Percentiles rank a stretch among this genome's conserved stretches.
phyloP scores from a whole-genome alignment of 129 eudicot species.

The Scalesia atractyloides region DNA sequence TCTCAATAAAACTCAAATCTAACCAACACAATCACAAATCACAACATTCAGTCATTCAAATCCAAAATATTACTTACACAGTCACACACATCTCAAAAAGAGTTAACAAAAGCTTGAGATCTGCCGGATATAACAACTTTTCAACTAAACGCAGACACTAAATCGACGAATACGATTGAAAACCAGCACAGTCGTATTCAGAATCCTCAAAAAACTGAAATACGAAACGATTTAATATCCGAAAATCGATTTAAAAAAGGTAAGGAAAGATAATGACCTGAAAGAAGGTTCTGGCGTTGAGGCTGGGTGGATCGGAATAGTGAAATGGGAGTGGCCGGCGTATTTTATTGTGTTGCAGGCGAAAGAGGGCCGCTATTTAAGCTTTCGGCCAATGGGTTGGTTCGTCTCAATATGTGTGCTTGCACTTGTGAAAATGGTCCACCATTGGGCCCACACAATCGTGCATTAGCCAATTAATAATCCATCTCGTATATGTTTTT shows the following conservation, averaged over 20 bases:
- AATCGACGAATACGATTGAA: not conserved
- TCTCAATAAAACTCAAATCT: not conserved
- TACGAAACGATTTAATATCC: not conserved
- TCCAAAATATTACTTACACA: too few relatives aligned
- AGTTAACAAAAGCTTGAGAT: not conserved
- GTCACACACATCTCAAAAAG: not conserved
- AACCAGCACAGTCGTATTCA: not conserved
- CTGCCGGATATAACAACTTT: not conserved
- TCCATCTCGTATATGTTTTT: too few relatives aligned
- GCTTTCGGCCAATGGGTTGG: conserved; percentile 21
- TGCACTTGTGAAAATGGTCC: conserved; percentile 4
- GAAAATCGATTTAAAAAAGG: not conserved
- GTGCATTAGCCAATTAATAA: not conserved
- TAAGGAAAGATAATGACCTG: conserved; percentile 24
- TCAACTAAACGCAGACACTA: too few relatives aligned
- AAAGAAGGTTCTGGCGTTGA: not conserved
- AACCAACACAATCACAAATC: conserved; percentile 20
- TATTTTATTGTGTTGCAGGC: conserved; percentile 13
- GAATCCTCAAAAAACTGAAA: not conserved
- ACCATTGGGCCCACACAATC: conserved; percentile 28
- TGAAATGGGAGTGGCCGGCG: conserved; percentile 28
- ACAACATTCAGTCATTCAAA: conserved; percentile 3
- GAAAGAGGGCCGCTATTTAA: conserved; percentile 16
- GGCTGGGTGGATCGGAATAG: not conserved
- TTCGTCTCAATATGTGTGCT: conserved; percentile 35